Evolutionary conservation across 1,139 yeast species (phyloP).

Genomic region (Nakaseomyces delphensis): DNA sequence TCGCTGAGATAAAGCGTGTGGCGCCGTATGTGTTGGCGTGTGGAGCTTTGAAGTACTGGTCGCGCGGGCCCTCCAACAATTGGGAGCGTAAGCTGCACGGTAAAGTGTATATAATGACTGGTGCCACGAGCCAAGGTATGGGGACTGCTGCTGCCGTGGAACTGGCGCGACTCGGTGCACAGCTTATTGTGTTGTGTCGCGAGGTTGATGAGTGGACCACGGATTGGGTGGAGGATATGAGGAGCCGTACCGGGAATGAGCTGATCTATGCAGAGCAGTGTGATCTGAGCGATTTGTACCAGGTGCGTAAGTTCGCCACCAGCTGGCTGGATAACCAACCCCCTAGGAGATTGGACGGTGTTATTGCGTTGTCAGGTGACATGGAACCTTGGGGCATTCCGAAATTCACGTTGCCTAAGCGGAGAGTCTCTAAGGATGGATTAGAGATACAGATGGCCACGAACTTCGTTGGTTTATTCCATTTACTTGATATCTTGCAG

Average conservation of each 20-base stretch:
- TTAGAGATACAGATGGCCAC: constrained; percentile 76
- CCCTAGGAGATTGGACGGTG: constrained; percentile 82
- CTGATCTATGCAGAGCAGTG: constrained; percentile 84
- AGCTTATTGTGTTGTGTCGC: constrained; percentile 63
- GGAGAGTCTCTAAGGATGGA: constrained; percentile 70
- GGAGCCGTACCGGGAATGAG: constrained; percentile 60
- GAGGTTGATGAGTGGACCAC: constrained; percentile 67
- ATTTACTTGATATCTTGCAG: constrained; percentile 62
- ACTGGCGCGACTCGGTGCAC: constrained; percentile 78
- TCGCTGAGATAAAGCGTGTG: constrained; percentile 45
- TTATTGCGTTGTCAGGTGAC: constrained; percentile 82
- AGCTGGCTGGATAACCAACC: constrained; percentile 88
- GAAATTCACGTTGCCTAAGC: constrained; percentile 20
- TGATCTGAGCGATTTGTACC: constrained; percentile 64
- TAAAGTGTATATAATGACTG: constrained; percentile 70
- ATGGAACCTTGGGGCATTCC: constrained; percentile 48
- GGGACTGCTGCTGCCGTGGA: constrained; percentile 73
- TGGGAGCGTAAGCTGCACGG: constrained; percentile 95
- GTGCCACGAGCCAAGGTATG: constrained; percentile 79
- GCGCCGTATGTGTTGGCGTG: constrained; percentile 45
- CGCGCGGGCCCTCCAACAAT: constrained; percentile 68
- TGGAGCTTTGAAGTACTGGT: constrained; percentile 55
- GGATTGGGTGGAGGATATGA: constrained; percentile 69
- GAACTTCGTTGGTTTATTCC: constrained; percentile 75
- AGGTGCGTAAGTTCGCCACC: constrained; percentile 87